Evolutionary conservation across 768 basidiomycete species (phyloP).

Genomic region (Psilocybe sp.): DNA sequence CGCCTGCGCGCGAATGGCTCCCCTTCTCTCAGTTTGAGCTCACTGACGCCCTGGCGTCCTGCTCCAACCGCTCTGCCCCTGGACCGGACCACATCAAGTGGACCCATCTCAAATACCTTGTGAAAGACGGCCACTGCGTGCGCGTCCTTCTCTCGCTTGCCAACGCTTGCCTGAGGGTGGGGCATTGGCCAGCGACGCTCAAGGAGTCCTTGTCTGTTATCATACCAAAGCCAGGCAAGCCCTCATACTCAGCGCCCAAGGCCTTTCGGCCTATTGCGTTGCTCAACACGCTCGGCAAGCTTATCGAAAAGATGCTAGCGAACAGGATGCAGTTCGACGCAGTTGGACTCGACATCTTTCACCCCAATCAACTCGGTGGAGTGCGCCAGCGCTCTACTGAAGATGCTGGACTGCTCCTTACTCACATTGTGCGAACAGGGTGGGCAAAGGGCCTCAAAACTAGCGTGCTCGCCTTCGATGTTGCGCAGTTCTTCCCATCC

Average conservation of each 20-base stretch:
- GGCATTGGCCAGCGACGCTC: slow-evolving; percentile 3
- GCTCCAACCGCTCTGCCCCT: no score
- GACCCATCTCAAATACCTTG: no score
- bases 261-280: slow-evolving; percentile 10
- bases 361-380: slow-evolving; percentile 4
- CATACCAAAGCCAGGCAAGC: slow-evolving; percentile 13
- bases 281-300: slow-evolving; percentile 10
- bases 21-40: no score
- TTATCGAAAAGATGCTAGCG: slow-evolving; percentile 10
- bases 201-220: slow-evolving; percentile 14
- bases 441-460: slow-evolving; percentile 14
- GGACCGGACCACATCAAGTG: no score
- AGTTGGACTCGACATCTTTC: neutral
- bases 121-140: no score
- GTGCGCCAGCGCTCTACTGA: slow-evolving; percentile 15
- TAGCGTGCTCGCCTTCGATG: neutral
- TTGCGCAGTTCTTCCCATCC: no score
- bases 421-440: slow-evolving; percentile 10
- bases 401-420: slow-evolving; percentile 16
- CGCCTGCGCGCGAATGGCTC: no score
- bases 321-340: slow-evolving; percentile 6
- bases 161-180: no score
- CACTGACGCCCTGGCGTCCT: no score
- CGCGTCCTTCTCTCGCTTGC: no score
- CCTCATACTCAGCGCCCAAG: slow-evolving; percentile 5